phyloP scores from a whole-genome alignment of 2,329 filamentous ascomycete genomes.

The Exophiala dermatitidis region DNA sequence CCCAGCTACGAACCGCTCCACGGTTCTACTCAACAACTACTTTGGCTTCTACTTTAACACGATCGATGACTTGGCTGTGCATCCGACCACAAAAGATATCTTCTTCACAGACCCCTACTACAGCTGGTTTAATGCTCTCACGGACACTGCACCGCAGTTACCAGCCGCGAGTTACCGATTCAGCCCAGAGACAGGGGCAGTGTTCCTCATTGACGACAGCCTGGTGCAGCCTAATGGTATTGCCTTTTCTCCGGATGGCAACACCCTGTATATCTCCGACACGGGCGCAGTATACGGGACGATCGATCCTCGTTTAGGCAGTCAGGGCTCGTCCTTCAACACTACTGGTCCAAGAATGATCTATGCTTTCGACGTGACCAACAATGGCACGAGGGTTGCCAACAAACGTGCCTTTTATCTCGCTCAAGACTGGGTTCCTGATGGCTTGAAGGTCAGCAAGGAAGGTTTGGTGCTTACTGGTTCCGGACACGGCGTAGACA shows the following conservation, averaged over 20 bases:
- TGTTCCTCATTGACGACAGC: slow-evolving; percentile 35
- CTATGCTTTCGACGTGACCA: slow-evolving; percentile 36
- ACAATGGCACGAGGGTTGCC: slow-evolving; percentile 32
- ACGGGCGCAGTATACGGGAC: slow-evolving; percentile 31
- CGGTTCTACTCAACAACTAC: slow-evolving; percentile 41
- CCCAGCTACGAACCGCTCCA: slow-evolving; percentile 38
- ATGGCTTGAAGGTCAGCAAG: slow-evolving; percentile 39
- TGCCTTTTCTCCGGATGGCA: slow-evolving; percentile 37
- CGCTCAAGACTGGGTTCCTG: slow-evolving; percentile 35
- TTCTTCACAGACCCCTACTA: slow-evolving; percentile 47
- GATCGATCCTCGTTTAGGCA: slow-evolving; percentile 28
- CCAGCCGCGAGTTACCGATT: slow-evolving; percentile 38
- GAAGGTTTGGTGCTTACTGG: slow-evolving; percentile 39
- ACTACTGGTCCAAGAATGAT: slow-evolving; percentile 22
- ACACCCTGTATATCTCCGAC: slow-evolving; percentile 38
- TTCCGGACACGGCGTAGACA: slow-evolving; percentile 37
- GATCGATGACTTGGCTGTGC: slow-evolving; percentile 40
- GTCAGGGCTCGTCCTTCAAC: slow-evolving; percentile 19
- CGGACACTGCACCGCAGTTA: slow-evolving; percentile 33
- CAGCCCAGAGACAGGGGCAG: slow-evolving; percentile 31
- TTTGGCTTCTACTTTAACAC: slow-evolving; percentile 42
- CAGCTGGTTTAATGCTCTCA: slow-evolving; percentile 33
- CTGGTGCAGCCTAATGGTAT: slow-evolving; percentile 40
- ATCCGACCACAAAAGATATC: slow-evolving; percentile 37
- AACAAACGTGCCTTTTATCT: slow-evolving; percentile 39